Evolutionary conservation across 768 basidiomycete genomes (phyloP).

Genomic region (Phanerodontia chrysosporium): DNA sequence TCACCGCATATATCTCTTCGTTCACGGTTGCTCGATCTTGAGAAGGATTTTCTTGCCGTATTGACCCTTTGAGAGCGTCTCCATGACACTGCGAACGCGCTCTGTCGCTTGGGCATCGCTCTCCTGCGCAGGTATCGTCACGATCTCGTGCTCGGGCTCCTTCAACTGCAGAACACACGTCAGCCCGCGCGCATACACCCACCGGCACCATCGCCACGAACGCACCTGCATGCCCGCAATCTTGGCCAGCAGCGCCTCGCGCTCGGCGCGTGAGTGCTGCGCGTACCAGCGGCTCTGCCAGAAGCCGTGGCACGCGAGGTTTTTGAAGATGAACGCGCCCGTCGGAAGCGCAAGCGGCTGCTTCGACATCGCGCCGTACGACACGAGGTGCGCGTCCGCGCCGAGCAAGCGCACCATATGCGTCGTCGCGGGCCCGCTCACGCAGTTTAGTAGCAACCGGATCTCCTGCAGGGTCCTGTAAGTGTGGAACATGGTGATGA

Average conservation of each 20-base stretch:
- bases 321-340: conserved; percentile 81
- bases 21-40: conserved; percentile 25
- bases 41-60: conserved; percentile 50
- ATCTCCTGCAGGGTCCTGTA: conserved; percentile 29
- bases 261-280: conserved; percentile 42
- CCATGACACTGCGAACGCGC: conserved; percentile 31
- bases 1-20: neutral
- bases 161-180: conserved; percentile 41
- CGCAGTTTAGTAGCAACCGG: conserved; percentile 50
- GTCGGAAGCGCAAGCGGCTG: conserved; percentile 74
- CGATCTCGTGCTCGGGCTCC: conserved; percentile 65
- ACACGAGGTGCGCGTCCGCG: conserved; percentile 67
- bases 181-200: neutral
- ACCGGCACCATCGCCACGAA: conserved; percentile 16
- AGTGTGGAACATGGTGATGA: neutral
- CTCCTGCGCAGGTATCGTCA: conserved; percentile 42
- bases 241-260: conserved; percentile 45
- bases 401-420: conserved; percentile 68
- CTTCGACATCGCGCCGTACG: conserved; percentile 91
- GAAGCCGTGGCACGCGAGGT: conserved; percentile 70
- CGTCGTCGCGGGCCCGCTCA: conserved; percentile 64
- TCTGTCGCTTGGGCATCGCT: conserved; percentile 34
- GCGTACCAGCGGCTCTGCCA: conserved; percentile 76
- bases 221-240: conserved; percentile 50
- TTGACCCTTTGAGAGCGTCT: conserved; percentile 31